These are phyloP conservation scores for Colletotrichum kahawae DNA, from an alignment of 2,329 filamentous ascomycete genomes.

Conservation along the genomic window DNA sequence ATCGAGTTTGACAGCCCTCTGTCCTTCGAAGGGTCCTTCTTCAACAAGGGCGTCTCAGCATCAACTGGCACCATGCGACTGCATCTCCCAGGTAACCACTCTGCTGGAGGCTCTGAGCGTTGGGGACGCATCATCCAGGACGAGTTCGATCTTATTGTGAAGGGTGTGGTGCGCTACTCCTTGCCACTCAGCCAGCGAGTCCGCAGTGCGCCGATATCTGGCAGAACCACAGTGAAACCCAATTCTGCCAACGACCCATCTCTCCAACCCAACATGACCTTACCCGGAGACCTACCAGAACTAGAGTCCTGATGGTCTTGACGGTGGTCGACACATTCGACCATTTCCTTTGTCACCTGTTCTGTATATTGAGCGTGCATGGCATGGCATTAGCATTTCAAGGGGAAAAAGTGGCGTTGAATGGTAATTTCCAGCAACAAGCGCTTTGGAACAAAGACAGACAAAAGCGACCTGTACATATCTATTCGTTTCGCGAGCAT, in stretches of 20 bases:
- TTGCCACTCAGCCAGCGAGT: slow-evolving; percentile 66
- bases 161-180: slow-evolving; percentile 86
- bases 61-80: slow-evolving; percentile 87
- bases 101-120: slow-evolving; percentile 80
- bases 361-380: slow-evolving; percentile 44
- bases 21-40: slow-evolving; percentile 87
- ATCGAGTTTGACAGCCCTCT: slow-evolving; percentile 86
- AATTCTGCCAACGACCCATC: slow-evolving; percentile 64
- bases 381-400: slow-evolving; percentile 28
- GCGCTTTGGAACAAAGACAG: slow-evolving; percentile 14
- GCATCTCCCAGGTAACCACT: slow-evolving; percentile 83
- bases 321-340: slow-evolving; percentile 22
- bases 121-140: slow-evolving; percentile 93
- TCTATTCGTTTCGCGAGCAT: neutral
- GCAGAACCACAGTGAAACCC: slow-evolving; percentile 64
- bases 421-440: slow-evolving; percentile 13
- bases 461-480: slow-evolving; percentile 22
- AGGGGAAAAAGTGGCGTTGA: slow-evolving; percentile 19
- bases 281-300: slow-evolving; percentile 19
- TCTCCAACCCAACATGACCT: slow-evolving; percentile 41
- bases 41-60: slow-evolving; percentile 73
- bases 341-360: slow-evolving; percentile 24
- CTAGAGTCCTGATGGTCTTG: neutral
- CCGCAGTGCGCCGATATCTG: slow-evolving; percentile 64
- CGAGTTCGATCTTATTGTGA: slow-evolving; percentile 91